phyloP scores from a whole-genome alignment of 768 basidiomycete genomes.

The Rhizopogon vulgaris region DNA sequence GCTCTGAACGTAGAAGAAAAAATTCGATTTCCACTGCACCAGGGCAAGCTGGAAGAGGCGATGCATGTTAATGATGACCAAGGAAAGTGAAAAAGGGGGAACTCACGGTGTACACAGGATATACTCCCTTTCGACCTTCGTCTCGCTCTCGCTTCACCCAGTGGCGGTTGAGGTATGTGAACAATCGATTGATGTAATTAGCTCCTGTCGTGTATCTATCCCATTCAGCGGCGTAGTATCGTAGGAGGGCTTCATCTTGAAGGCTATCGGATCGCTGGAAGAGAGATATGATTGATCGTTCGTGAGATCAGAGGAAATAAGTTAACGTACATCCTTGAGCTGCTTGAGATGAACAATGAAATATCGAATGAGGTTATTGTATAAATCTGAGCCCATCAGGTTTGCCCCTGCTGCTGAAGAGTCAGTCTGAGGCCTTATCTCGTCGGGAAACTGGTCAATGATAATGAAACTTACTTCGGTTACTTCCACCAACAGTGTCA shows the following conservation, averaged over 20 bases:
- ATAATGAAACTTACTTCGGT: constrained; percentile 48
- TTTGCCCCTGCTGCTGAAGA: constrained; percentile 73
- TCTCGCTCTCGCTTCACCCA: constrained; percentile 99
- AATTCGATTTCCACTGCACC: constrained; percentile 91
- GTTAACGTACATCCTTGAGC: constrained; percentile 50
- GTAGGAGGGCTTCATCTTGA: constrained; percentile 81
- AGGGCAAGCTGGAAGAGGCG: constrained; percentile 64
- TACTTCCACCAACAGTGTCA: constrained; percentile 26
- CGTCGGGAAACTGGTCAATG: constrained; percentile 4
- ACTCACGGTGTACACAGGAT: constrained; percentile 91
- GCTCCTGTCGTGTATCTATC: constrained; percentile 95
- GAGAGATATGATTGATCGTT: constrained; percentile 7
- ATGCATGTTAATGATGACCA: constrained; percentile 2
- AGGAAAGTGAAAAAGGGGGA: not conserved
- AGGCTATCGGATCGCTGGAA: constrained; percentile 68
- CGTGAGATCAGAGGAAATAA: constrained; percentile 11
- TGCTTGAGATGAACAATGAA: constrained; percentile 76
- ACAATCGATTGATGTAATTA: constrained; percentile 94
- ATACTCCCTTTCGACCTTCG: constrained; percentile 92
- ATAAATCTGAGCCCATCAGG: constrained; percentile 95
- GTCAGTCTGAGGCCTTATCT: constrained; percentile 11
- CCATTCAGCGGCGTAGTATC: constrained; percentile 93
- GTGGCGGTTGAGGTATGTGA: constrained; percentile 97
- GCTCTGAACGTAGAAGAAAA: constrained; percentile 84
- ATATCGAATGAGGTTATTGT: constrained; percentile 90